phyloP scores from a whole-genome alignment of 495 filamentous ascomycete species.

The Pseudomonodictys pantanalensis region DNA sequence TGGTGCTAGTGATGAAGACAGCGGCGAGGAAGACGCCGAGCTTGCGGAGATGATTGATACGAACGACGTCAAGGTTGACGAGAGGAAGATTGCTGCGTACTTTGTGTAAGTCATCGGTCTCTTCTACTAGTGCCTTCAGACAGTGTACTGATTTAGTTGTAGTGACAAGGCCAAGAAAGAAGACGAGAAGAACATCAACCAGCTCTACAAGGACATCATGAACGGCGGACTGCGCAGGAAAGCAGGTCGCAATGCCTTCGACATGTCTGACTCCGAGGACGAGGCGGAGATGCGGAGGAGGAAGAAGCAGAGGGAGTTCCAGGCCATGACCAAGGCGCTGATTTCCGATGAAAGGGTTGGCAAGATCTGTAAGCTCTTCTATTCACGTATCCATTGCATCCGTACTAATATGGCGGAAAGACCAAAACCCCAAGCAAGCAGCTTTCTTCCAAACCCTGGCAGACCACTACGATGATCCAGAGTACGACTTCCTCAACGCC shows the following conservation, averaged over 20 bases:
- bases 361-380: constrained; percentile 53
- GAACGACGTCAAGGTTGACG: constrained; percentile 65
- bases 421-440: constrained; percentile 81
- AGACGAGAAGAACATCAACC: constrained; percentile 81
- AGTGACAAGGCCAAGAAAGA: constrained; percentile 64
- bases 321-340: constrained; percentile 85
- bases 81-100: constrained; percentile 76
- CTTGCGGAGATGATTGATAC: constrained; percentile 90
- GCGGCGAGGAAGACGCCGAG: constrained; percentile 66
- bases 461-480: constrained; percentile 74
- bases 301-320: constrained; percentile 81
- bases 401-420: not conserved
- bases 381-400: not conserved
- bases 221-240: constrained; percentile 80
- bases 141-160: constrained; percentile 26
- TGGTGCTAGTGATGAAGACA: constrained; percentile 84
- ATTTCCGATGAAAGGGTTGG: constrained; percentile 87
- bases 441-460: constrained; percentile 90
- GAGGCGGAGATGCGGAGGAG: constrained; percentile 71
- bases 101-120: constrained; percentile 68
- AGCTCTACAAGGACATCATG: constrained; percentile 87
- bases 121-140: not conserved
- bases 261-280: constrained; percentile 85
- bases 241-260: constrained; percentile 67
- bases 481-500: constrained; percentile 63